These are phyloP conservation scores for Vigna angularis DNA, from an alignment of 306 rosid species.

Conservation along the genomic window DNA sequence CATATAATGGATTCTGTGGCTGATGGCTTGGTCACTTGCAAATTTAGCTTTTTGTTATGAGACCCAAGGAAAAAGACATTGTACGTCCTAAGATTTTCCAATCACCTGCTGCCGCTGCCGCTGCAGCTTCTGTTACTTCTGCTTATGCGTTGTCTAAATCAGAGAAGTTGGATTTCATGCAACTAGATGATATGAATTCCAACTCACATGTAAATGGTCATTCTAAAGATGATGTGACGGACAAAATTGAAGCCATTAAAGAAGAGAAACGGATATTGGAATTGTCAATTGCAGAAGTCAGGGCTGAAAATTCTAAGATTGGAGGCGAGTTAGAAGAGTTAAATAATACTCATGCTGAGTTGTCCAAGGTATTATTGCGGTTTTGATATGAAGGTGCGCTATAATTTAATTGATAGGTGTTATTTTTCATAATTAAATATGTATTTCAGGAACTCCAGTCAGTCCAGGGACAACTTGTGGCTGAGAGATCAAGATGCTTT, in stretches of 20 bases:
- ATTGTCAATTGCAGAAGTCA: constrained; percentile 65
- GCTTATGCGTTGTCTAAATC: constrained; percentile 91
- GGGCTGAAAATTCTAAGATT: constrained; percentile 69
- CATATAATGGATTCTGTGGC: constrained; percentile 37
- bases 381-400: constrained; percentile 32
- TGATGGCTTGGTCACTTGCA: constrained; percentile 33
- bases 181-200: constrained; percentile 53
- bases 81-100: constrained; percentile 84
- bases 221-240: constrained; percentile 45
- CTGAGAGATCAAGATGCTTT: constrained; percentile 98
- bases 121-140: constrained; percentile 96
- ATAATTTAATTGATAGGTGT: neutral
- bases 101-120: constrained; percentile 98
- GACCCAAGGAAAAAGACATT: constrained; percentile 71
- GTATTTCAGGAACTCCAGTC: constrained; percentile 86
- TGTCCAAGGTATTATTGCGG: constrained; percentile 72
- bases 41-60: constrained; percentile 81
- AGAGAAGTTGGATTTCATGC: constrained; percentile 67
- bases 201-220: constrained; percentile 51
- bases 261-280: constrained; percentile 69
- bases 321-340: constrained; percentile 70
- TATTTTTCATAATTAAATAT: constrained; percentile 44
- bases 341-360: constrained; percentile 76
- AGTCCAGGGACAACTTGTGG: constrained; percentile 87
- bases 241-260: constrained; percentile 60